Percentiles rank a stretch among this genome's conserved stretches.
phyloP scores from a whole-genome alignment of 1,284 basidiomycete genomes.

The Leccinum solheimii region DNA sequence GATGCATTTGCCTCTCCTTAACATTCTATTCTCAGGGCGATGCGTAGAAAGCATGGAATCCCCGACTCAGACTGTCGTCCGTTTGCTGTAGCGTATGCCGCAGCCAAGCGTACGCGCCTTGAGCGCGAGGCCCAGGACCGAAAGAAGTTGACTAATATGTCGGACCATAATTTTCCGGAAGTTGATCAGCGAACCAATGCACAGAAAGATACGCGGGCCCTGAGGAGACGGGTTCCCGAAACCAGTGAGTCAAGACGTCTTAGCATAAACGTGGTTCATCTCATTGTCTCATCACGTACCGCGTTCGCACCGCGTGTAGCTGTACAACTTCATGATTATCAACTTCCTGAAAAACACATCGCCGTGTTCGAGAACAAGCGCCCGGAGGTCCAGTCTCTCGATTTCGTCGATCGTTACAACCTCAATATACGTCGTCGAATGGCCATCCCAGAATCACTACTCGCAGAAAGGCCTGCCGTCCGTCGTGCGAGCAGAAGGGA shows the following conservation, averaged over 20 bases:
- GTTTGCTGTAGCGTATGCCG: slow-evolving; percentile 81
- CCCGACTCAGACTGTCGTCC: slow-evolving; percentile 77
- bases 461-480: slow-evolving; percentile 12
- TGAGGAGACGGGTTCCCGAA: slow-evolving; percentile 37
- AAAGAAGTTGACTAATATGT: slow-evolving; percentile 28
- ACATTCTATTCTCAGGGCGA: slow-evolving; percentile 39
- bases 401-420: slow-evolving; percentile 38
- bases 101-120: slow-evolving; percentile 54
- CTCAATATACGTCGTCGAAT: slow-evolving; percentile 32
- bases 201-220: slow-evolving; percentile 27
- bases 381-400: slow-evolving; percentile 17
- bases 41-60: slow-evolving; percentile 74
- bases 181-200: slow-evolving; percentile 31
- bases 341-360: slow-evolving; percentile 15
- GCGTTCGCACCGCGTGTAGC: slow-evolving; percentile 25
- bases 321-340: slow-evolving; percentile 23
- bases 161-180: slow-evolving; percentile 25
- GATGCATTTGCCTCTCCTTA: slow-evolving; percentile 12
- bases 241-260: slow-evolving; percentile 31
- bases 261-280: slow-evolving; percentile 28
- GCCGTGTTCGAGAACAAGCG: slow-evolving; percentile 19
- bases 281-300: slow-evolving; percentile 23
- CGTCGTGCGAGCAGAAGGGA: slow-evolving; percentile 31
- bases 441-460: slow-evolving; percentile 22
- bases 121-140: slow-evolving; percentile 42